Base-by-base conservation (phyloP, 2,329 filamentous ascomycete species). In the Fusarium sp. region DNA sequence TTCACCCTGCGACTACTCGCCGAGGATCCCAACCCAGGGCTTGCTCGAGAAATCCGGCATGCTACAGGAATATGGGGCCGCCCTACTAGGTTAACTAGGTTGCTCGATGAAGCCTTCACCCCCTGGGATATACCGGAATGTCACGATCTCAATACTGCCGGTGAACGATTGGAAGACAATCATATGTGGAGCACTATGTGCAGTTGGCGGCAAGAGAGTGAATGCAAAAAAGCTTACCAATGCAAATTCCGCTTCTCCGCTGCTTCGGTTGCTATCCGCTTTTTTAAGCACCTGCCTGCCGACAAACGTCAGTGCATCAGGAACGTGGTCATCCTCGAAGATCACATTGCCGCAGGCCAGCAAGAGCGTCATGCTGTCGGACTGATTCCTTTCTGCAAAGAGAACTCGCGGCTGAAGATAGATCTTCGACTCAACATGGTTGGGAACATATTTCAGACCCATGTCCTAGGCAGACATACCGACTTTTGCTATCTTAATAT, bases 161-260 rank as follows among this genome's bases (percentile, higher is more conserved):
- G 49, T n/a, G 6, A 16, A 4, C 4, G 18, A 15, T 20, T 38
- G 2, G 2, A 15, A 9, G 32, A 52, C 14, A 3, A 44, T 32
- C 8, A 11, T 20, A 16, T 6, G 7, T 46, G 3, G 30, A 14
- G 18, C 15, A 25, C 0, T 2, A 7, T 0, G 24, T 9, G 44
- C 16, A n/a, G 7, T 8, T 27, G 24, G 24, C 16, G 6, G 16
- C 16, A n/a, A 5, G 16, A 24, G 32, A 18, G 16, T 8, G 12
- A 6, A 15, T 22, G 40, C 6, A 14, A 5, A 3, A 27, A n/a
- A 8, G 27, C 25, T 14, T 29, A 43, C n/a, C 18, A 3, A 5
- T 9, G 11, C 12, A 69, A 44, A 22, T 58, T 43, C 24, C 55
- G 66, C 8, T 52, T 45, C 20, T 68, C 66, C 0, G 66, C 65